A percentile compares a stretch with the other conserved stretches of the same genome.
These are phyloP conservation scores for Botryotinia calthae DNA, from an alignment of 2,329 filamentous ascomycete genomes.

Conservation along the genomic window DNA sequence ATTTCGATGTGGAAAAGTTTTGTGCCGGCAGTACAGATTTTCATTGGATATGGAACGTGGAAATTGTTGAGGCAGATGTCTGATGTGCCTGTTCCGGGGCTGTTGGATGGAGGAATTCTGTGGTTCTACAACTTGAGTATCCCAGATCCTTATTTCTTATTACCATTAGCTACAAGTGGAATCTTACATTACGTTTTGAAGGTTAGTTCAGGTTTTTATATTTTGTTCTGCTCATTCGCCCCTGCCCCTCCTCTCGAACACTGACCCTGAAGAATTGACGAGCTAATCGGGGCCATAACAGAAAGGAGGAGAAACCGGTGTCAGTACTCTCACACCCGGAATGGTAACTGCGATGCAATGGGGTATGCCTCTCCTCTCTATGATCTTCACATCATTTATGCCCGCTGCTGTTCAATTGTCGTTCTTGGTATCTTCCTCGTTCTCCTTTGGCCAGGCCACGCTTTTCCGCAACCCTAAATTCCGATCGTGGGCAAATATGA, in stretches of 20 bases:
- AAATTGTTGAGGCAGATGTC: conserved; percentile 72
- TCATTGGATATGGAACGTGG: conserved; percentile 79
- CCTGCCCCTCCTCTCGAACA: neutral
- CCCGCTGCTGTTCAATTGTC: conserved; percentile 58
- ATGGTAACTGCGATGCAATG: conserved; percentile 45
- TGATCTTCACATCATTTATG: conserved; percentile 50
- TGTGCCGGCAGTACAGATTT: conserved; percentile 59
- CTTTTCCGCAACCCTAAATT: conserved; percentile 45
- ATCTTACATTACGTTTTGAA: conserved; percentile 46
- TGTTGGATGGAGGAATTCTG: conserved; percentile 66
- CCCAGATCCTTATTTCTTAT: conserved; percentile 72
- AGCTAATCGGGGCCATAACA: conserved; percentile 31
- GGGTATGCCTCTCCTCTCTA: conserved; percentile 52
- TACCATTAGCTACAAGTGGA: conserved; percentile 67
- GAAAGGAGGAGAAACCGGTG: conserved; percentile 50
- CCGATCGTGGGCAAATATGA: conserved; percentile 42
- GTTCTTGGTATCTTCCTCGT: conserved; percentile 49
- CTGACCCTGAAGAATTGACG: neutral
- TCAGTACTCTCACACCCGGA: conserved; percentile 36
- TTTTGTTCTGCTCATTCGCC: neutral
- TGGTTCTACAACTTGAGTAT: conserved; percentile 81
- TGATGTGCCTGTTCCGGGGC: conserved; percentile 72
- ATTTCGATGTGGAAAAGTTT: conserved; percentile 52
- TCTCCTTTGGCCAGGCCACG: conserved; percentile 45
- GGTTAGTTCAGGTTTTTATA: conserved; percentile 26